phyloP scores from a whole-genome alignment of 106 monocot species.

The Dioscorea dumetorum region DNA sequence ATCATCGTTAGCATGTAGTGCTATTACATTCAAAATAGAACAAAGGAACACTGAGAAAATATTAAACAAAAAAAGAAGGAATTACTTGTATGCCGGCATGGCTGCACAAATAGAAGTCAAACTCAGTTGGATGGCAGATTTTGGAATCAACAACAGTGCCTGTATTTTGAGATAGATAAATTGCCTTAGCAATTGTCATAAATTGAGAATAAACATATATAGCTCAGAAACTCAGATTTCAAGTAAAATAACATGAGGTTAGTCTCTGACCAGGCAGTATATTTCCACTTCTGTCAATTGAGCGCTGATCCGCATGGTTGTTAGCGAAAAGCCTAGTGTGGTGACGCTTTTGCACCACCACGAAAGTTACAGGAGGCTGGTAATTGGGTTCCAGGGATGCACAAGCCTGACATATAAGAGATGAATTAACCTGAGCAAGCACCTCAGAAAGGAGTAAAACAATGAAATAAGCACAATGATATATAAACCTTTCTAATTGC shows the following conservation, averaged over 20 bases:
- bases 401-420: constrained; percentile 49
- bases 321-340: constrained; percentile 89
- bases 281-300: constrained; percentile 83
- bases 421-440: background rate
- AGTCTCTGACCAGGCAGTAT: constrained; percentile 62
- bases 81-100: constrained; percentile 84
- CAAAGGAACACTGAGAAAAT: background rate
- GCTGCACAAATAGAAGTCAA: constrained; percentile 89
- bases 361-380: constrained; percentile 92
- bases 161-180: constrained; percentile 13
- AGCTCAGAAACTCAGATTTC: too few species aligned
- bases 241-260: too few species aligned
- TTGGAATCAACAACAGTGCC: constrained; percentile 90
- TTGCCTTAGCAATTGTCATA: too few species aligned
- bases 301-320: constrained; percentile 51
- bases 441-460: background rate
- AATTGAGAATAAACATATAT: too few species aligned
- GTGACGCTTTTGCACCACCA: constrained; percentile 93
- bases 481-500: constrained; percentile 72
- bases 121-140: constrained; percentile 90
- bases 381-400: constrained; percentile 80
- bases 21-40: background rate
- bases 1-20: too few species aligned
- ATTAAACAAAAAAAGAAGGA: background rate
- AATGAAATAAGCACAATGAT: background rate